Percentiles rank a stretch among this genome's conserved stretches.
These are phyloP conservation scores for Dictyostelium firmibasis DNA, from an alignment of 78 protist species.

Conservation along the genomic window DNA sequence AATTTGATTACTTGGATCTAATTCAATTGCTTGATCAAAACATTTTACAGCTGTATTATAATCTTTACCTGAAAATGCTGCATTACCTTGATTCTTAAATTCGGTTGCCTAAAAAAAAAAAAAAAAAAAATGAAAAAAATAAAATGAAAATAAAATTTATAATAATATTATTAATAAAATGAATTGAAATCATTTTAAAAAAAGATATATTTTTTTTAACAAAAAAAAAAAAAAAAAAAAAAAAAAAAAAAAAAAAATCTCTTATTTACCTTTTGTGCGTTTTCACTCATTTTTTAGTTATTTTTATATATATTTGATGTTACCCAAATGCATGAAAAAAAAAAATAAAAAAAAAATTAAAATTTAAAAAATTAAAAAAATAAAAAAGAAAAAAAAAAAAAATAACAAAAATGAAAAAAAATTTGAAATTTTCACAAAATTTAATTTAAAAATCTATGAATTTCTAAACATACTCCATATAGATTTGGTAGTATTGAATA, in stretches of 20 bases:
- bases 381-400: not conserved
- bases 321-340: no score
- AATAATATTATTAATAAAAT: no score
- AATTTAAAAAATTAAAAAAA: not conserved
- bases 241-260: not conserved
- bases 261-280: not conserved
- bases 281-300: not conserved
- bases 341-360: not conserved
- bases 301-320: not conserved
- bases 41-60: slow-evolving; percentile 88
- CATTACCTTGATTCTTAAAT: slow-evolving; percentile 92
- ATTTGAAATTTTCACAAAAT: no score
- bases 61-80: slow-evolving; percentile 85
- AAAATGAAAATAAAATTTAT: not conserved
- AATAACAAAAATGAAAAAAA: not conserved
- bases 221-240: not conserved
- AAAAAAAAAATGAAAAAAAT: not conserved
- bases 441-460: not conserved
- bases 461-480: no score
- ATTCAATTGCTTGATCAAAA: slow-evolving; percentile 89
- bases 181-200: no score
- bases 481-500: no score
- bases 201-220: no score
- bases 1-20: slow-evolving; percentile 91
- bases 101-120: slow-evolving; percentile 25